phyloP scores from a whole-genome alignment of 495 filamentous ascomycete species.

The Aspergillus heteromorphus region DNA sequence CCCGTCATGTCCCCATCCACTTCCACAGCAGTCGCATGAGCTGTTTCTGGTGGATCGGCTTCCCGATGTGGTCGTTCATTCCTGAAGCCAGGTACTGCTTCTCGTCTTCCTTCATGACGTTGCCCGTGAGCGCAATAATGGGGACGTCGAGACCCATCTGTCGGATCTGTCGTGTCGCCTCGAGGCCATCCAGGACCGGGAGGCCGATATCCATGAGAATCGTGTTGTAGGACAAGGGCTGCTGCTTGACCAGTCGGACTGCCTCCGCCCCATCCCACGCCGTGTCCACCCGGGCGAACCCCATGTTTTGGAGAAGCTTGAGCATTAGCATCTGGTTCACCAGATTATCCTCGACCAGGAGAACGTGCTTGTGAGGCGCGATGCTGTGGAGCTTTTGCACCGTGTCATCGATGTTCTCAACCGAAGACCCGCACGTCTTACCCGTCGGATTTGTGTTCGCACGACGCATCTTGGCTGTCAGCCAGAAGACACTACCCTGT shows the following conservation, averaged over 20 bases:
- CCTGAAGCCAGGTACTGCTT: constrained; percentile 54
- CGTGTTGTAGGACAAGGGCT: constrained; percentile 46
- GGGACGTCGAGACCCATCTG: constrained; percentile 46
- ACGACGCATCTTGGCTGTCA: constrained; percentile 48
- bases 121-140: constrained; percentile 61
- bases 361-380: constrained; percentile 42
- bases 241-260: constrained; percentile 45
- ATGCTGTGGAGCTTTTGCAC: constrained; percentile 24
- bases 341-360: constrained; percentile 56
- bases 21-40: constrained; percentile 30
- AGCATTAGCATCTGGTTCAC: constrained; percentile 63
- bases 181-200: constrained; percentile 67
- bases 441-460: neutral
- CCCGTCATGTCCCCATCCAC: constrained; percentile 29
- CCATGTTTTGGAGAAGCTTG: constrained; percentile 49
- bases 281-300: constrained; percentile 48
- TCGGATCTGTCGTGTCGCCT: constrained; percentile 57
- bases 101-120: constrained; percentile 56
- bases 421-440: neutral
- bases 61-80: constrained; percentile 60
- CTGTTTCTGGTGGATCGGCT: constrained; percentile 50
- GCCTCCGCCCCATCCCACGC: constrained; percentile 55
- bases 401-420: neutral
- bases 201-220: constrained; percentile 65
- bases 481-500: constrained; percentile 56